Evolutionary conservation across 176 grass and related monocot species (phyloP), one percentile per base, ranked within the genome.

Genomic region (Eleusine coracana): DNA sequence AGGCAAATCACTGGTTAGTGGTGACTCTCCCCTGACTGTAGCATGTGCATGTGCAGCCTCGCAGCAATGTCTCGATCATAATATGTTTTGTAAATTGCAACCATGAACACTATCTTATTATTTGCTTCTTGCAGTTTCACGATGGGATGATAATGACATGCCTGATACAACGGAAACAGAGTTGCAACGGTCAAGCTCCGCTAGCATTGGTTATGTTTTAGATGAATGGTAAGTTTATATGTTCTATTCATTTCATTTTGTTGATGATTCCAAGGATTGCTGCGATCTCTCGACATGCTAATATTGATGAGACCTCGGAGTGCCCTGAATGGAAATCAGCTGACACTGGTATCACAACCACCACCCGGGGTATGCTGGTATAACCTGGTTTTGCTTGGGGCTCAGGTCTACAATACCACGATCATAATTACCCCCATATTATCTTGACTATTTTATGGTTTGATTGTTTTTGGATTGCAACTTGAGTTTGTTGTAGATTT

Each of bases 171-270:
- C 27, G 50, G 36, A 27, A 59, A 25, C 58, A 50, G 64, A 79
- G 45, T 14, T 38, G 18, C 67, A 64, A 14, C 20, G 41, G 79
- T 68, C 65, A 6, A 85, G 67, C 42, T 64, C 71, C 41, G 86
- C 58, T 14, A 88, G 82, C 73, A 90, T 97, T 75, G 94, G 89
- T 39, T 94, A 94, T 63, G 88, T 97, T 64, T 75, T 88, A 48
- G 86, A 97, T 85, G 77, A 94, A 64, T 83, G 89, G 94, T 97
- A 83, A 86, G 41, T 39, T 58, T 38, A 50, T 77, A 68, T 52
- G 10, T 9, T 12, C 16, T 78, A 66, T 75, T 74, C 12, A 44
- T 73, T 67, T 68, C 9, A 60, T 56, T 39, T 27, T 34, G 37
- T 36, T 31, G 50, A 2, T 60, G 31, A 45, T 65, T 36, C 27